Percentiles rank a stretch among this genome's conserved stretches.
Evolutionary conservation across 2,329 filamentous ascomycete species (phyloP).

Genomic region (Ophiostoma novo-ulmi): DNA sequence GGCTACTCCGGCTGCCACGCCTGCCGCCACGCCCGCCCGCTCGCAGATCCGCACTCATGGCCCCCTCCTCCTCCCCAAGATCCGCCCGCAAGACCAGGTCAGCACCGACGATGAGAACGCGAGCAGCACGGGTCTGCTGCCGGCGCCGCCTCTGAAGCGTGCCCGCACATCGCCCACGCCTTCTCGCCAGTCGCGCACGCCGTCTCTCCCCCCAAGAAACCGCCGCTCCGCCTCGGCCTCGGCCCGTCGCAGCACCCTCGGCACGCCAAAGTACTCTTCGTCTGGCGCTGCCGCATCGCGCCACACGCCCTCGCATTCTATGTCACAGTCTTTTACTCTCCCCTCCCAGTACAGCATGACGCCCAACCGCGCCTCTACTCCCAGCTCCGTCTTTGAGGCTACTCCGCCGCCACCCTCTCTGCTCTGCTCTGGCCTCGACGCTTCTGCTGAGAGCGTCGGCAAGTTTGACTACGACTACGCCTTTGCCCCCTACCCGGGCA

Average conservation of each 20-base stretch:
- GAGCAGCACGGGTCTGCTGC: conserved; percentile 34
- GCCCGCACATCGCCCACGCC: conserved; percentile 49
- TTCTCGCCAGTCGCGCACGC: conserved; percentile 28
- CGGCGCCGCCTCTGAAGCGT: conserved; percentile 48
- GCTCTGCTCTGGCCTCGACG: conserved; percentile 62
- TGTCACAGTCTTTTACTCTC: neutral
- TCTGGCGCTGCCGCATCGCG: conserved; percentile 20
- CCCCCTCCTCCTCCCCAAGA: conserved; percentile 76
- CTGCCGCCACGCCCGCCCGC: conserved; percentile 58
- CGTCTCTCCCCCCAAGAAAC: conserved; percentile 2
- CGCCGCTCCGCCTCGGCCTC: conserved; percentile 5
- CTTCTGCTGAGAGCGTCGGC: conserved; percentile 50
- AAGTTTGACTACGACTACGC: conserved; percentile 42
- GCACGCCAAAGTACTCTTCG: neutral
- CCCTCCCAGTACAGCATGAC: neutral
- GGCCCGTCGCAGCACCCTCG: conserved; percentile 13
- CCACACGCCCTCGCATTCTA: neutral
- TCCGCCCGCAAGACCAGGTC: conserved; percentile 76
- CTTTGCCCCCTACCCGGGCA: conserved; percentile 78
- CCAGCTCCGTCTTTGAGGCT: conserved; percentile 24
- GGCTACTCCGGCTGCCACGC: conserved; percentile 19
- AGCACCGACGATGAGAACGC: conserved; percentile 48
- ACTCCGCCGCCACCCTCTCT: conserved; percentile 46
- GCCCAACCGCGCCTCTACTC: conserved; percentile 34
- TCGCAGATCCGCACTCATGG: conserved; percentile 68